phyloP scores from a whole-genome alignment of 2,329 filamentous ascomycete species.

The Neophaeococcomyces aloes region DNA sequence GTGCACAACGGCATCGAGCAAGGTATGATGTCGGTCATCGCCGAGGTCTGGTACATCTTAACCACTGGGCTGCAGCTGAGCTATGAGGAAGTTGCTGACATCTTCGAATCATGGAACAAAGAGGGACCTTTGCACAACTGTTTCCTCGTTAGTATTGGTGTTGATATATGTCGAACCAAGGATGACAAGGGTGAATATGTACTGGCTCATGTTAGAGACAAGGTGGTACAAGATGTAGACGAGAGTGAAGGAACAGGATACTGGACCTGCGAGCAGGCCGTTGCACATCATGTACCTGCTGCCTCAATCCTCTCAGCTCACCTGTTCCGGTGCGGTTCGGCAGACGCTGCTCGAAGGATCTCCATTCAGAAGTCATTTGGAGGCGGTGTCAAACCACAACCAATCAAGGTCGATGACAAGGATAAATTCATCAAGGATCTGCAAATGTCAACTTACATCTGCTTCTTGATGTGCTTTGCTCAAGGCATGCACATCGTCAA shows the following conservation, averaged over 20 bases:
- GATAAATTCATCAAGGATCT: conserved; percentile 47
- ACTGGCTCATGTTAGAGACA: conserved; percentile 54
- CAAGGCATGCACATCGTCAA: conserved; percentile 58
- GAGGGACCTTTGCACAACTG: conserved; percentile 40
- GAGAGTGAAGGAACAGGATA: conserved; percentile 56
- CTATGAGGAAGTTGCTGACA: conserved; percentile 50
- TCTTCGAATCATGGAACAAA: conserved; percentile 52
- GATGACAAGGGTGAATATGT: conserved; percentile 39
- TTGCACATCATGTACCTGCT: conserved; percentile 51
- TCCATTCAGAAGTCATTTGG: conserved; percentile 27
- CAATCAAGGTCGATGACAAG: conserved; percentile 19
- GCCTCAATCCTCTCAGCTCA: conserved; percentile 56
- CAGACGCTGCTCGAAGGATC: conserved; percentile 47
- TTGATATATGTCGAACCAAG: conserved; percentile 45
- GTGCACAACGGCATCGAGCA: conserved; percentile 66
- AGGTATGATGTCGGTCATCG: conserved; percentile 55
- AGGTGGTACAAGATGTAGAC: conserved; percentile 60
- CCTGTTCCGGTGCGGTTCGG: conserved; percentile 53
- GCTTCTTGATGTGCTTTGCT: conserved; percentile 52
- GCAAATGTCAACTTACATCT: conserved; percentile 50
- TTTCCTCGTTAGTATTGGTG: conserved; percentile 54
- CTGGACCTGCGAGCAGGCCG: conserved; percentile 55
- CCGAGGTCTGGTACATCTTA: conserved; percentile 57
- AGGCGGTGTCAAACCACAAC: conserved; percentile 19
- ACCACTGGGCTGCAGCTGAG: conserved; percentile 46